Evolutionary conservation across 148 eudicot genomes (phyloP).

Genomic region (Nepenthes gracilis): DNA sequence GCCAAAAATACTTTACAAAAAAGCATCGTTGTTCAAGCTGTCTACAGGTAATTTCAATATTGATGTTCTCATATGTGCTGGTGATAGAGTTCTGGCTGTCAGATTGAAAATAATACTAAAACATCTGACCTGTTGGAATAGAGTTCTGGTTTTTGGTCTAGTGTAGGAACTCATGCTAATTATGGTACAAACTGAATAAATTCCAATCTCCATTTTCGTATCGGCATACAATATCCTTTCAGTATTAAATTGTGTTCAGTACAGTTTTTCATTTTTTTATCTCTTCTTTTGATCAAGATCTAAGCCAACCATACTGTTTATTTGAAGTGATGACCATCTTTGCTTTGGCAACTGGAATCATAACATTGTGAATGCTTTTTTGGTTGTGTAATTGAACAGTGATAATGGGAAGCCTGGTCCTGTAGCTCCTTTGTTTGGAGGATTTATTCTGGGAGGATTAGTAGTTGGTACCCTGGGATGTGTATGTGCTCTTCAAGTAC

Average conservation of each 20-base stretch:
- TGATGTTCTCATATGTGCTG: not conserved
- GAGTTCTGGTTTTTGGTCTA: too few species aligned
- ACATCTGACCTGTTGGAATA: too few species aligned
- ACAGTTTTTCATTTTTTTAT: not conserved
- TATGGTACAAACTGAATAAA: too few species aligned
- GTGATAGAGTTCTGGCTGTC: too few species aligned
- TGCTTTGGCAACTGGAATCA: not conserved
- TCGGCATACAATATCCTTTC: too few species aligned
- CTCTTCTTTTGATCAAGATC: too few species aligned
- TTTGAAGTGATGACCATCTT: not conserved
- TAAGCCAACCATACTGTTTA: not conserved
- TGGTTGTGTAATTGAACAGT: constrained; percentile 25
- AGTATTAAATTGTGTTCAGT: constrained; percentile 1
- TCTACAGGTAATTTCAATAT: constrained; percentile 41
- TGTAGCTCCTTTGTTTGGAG: constrained; percentile 52
- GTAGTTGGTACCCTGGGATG: constrained; percentile 71
- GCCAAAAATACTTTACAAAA: constrained; percentile 23
- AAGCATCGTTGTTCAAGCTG: constrained; percentile 48
- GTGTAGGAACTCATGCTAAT: too few species aligned
- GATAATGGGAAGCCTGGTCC: constrained; percentile 54
- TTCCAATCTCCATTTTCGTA: not conserved
- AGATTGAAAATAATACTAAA: too few species aligned
- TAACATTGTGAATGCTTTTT: not conserved
- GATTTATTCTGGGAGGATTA: constrained; percentile 83
- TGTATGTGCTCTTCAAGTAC: constrained; percentile 89